Conservation (phyloP, 768 basidiomycete species). For the Boletus subparvulus region DNA sequence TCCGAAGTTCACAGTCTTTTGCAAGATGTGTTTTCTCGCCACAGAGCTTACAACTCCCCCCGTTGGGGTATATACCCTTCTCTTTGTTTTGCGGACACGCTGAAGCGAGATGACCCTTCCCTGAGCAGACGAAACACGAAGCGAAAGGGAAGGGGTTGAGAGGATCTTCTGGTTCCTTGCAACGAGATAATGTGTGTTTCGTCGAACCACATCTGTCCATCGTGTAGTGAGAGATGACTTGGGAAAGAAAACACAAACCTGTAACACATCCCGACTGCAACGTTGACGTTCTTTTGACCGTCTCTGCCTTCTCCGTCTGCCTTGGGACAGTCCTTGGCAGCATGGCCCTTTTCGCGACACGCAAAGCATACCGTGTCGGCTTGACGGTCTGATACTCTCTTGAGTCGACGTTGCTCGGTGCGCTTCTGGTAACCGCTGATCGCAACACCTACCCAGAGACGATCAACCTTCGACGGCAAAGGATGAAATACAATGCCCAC, state of each 20-base stretch:
- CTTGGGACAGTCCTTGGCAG: constrained; percentile 77
- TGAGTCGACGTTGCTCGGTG: constrained; percentile 62
- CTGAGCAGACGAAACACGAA: constrained; percentile 87
- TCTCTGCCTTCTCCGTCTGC: constrained; percentile 25
- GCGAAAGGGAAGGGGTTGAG: constrained; percentile 79
- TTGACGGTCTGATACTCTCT: constrained; percentile 58
- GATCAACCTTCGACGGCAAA: constrained; percentile 9
- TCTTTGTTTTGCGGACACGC: constrained; percentile 77
- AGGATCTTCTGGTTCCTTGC: constrained; percentile 63
- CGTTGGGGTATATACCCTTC: constrained; percentile 87
- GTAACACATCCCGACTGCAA: constrained; percentile 62
- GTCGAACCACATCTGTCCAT: constrained; percentile 72
- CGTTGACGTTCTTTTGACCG: constrained; percentile 24
- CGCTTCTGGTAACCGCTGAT: constrained; percentile 26
- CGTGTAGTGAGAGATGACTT: neutral
- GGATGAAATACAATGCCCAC: constrained; percentile 9
- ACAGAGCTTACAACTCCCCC: constrained; percentile 88
- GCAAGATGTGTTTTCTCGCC: constrained; percentile 83
- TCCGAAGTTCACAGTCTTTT: constrained; percentile 72
- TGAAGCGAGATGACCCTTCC: constrained; percentile 82
- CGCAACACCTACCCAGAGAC: constrained; percentile 26
- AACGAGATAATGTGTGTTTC: constrained; percentile 75
- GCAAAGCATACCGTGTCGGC: constrained; percentile 76
- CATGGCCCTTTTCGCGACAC: constrained; percentile 81
- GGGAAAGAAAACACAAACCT: constrained; percentile 44